phyloP scores from a whole-genome alignment of 1,284 basidiomycete genomes.

The Moniliophthora roreri region DNA sequence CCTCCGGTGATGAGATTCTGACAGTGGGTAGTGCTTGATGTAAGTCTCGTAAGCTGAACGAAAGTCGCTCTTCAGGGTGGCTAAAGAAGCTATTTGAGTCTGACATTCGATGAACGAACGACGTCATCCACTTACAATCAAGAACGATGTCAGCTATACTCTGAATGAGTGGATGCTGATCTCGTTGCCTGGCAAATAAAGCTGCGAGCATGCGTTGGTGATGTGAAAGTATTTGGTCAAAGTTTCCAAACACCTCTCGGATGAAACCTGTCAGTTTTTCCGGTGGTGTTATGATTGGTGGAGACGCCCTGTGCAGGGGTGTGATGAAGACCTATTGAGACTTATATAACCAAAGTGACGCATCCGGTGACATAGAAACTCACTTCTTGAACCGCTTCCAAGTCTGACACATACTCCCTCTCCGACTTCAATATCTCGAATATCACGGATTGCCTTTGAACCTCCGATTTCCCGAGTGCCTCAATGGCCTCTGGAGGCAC shows the following conservation, averaged over 20 bases:
- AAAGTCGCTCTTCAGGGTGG: conserved; percentile 46
- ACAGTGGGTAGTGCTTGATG: conserved; percentile 82
- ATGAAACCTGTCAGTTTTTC: conserved; percentile 58
- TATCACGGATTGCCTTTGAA: conserved; percentile 76
- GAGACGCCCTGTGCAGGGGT: conserved; percentile 51
- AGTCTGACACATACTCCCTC: conserved; percentile 75
- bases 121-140: conserved; percentile 52
- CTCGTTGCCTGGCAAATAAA: conserved; percentile 70
- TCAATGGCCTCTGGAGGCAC: conserved; percentile 69
- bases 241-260: conserved; percentile 73
- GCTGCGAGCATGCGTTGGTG: conserved; percentile 68
- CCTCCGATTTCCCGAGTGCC: conserved; percentile 68
- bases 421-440: conserved; percentile 85
- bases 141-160: conserved; percentile 78
- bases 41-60: conserved; percentile 70
- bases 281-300: conserved; percentile 53
- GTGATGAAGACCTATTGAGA: conserved; percentile 63
- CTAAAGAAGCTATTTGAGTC: conserved; percentile 32
- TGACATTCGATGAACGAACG: conserved; percentile 12
- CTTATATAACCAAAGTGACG: conserved; percentile 4
- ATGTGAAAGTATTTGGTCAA: conserved; percentile 58
- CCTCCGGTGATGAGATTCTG: conserved; percentile 74
- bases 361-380: conserved; percentile 15
- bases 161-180: conserved; percentile 79
- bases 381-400: conserved; percentile 68